Conservation (phyloP, 23 red algal genomes). For the Gracilaria vermiculophylla region DNA sequence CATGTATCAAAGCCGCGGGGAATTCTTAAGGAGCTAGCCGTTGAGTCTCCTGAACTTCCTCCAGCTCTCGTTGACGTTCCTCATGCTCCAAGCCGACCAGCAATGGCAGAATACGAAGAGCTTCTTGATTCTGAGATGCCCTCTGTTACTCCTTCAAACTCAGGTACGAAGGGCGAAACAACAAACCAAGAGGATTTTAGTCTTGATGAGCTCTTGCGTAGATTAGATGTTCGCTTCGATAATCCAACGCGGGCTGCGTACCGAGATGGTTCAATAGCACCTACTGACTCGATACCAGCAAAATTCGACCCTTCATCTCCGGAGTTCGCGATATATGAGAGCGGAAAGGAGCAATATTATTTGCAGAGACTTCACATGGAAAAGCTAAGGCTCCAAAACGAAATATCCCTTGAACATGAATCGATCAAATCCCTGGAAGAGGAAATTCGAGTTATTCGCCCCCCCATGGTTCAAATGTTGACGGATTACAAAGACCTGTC, state of each 20-base stretch:
- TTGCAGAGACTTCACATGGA: background rate
- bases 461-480: conserved; percentile 11
- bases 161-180: background rate
- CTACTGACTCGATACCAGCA: background rate
- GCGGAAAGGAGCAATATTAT: background rate
- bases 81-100: background rate
- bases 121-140: background rate
- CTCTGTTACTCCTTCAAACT: background rate
- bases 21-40: background rate
- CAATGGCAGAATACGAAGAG: background rate
- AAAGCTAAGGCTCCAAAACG: background rate
- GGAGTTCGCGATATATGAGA: background rate
- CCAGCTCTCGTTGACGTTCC: background rate
- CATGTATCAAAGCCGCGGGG: background rate
- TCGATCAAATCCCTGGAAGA: background rate
- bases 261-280: background rate
- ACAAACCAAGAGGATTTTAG: background rate
- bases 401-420: background rate
- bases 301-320: background rate
- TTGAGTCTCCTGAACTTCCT: background rate
- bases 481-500: background rate
- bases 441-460: background rate
- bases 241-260: background rate
- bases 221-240: conserved; percentile 5
- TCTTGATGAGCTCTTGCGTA: conserved; percentile 6